Percentiles rank a stretch among this genome's conserved stretches.
Evolutionary conservation across 2,329 filamentous ascomycete genomes (phyloP).

Genomic region (Coniochaeta prunicola): DNA sequence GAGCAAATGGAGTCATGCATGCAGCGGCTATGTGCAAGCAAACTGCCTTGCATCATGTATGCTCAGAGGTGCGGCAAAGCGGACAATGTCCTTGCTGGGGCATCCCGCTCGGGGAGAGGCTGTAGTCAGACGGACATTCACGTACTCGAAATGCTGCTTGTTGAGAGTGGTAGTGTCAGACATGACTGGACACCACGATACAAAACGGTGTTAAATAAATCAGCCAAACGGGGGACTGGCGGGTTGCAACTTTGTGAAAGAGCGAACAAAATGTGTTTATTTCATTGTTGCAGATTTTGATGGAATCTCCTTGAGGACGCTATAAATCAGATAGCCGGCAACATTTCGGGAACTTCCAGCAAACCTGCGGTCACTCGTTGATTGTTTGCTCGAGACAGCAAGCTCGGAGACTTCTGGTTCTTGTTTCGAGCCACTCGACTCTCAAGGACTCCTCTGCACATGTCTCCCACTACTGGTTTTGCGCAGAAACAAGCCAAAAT

Average conservation of each 20-base stretch:
- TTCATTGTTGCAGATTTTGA: not conserved
- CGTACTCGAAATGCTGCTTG: slow-evolving; percentile 36
- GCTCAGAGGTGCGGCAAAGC: not conserved
- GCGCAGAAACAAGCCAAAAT: no score
- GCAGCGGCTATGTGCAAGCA: not conserved
- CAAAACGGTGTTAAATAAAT: not conserved
- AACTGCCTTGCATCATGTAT: slow-evolving; percentile 1
- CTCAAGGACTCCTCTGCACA: not conserved
- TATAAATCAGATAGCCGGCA: not conserved
- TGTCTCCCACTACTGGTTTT: not conserved
- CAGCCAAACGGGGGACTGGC: not conserved
- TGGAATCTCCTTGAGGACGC: not conserved
- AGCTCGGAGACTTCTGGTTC: not conserved
- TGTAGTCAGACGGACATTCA: not conserved
- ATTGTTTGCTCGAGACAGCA: not conserved
- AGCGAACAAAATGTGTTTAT: not conserved
- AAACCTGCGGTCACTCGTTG: not conserved
- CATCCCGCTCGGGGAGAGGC: not conserved
- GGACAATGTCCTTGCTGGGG: not conserved
- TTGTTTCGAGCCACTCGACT: not conserved
- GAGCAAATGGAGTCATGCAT: not conserved
- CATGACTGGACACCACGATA: slow-evolving; percentile 17
- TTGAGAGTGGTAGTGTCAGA: slow-evolving; percentile 22
- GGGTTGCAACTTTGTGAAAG: not conserved
- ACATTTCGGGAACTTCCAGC: not conserved